phyloP scores from a whole-genome alignment of 75 land plant species.

The Sequoiadendron giganteum region DNA sequence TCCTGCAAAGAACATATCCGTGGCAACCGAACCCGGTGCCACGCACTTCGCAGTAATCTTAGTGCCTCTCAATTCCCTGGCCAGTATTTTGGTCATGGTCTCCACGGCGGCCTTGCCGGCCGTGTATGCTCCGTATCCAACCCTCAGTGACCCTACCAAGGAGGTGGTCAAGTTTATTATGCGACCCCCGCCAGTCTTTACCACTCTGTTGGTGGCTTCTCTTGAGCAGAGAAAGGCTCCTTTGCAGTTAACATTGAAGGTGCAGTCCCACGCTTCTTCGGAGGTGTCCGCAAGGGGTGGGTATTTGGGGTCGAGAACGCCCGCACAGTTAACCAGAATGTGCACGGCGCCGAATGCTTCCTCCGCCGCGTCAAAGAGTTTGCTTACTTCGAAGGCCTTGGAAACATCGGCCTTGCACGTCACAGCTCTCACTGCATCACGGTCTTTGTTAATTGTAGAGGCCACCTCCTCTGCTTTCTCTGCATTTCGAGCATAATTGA shows the following conservation, averaged over 20 bases:
- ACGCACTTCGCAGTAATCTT: slow-evolving; percentile 42
- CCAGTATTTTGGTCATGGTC: too few relatives aligned
- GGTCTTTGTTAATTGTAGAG: too few relatives aligned
- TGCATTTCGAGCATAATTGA: too few relatives aligned
- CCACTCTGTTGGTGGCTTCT: slow-evolving; percentile 62
- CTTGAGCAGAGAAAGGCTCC: slow-evolving; percentile 37
- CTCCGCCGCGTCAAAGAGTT: slow-evolving; percentile 62
- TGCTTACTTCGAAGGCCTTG: slow-evolving; percentile 35
- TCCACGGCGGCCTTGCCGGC: too few relatives aligned
- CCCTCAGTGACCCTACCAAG: slow-evolving; percentile 30
- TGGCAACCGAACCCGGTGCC: slow-evolving; percentile 75
- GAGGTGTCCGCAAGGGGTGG: slow-evolving; percentile 29
- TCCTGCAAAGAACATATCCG: slow-evolving; percentile 64
- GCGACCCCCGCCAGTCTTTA: slow-evolving; percentile 50
- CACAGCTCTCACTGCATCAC: too few relatives aligned
- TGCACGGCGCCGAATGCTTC: slow-evolving; percentile 40
- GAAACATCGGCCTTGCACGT: slow-evolving; percentile 49
- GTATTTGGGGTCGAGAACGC: slow-evolving; percentile 27
- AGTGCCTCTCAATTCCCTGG: too few relatives aligned
- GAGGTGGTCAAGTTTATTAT: slow-evolving; percentile 43
- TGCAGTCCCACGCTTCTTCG: slow-evolving; percentile 34
- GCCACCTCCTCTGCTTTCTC: too few relatives aligned
- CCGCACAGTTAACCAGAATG: slow-evolving; percentile 68
- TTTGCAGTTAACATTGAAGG: slow-evolving; percentile 34
- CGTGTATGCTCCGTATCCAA: slow-evolving; percentile 30